Evolutionary conservation across 352 stramenopile genomes (phyloP), one percentile per base, ranked within the genome.

Genomic region (Elongisporangium prolatum): DNA sequence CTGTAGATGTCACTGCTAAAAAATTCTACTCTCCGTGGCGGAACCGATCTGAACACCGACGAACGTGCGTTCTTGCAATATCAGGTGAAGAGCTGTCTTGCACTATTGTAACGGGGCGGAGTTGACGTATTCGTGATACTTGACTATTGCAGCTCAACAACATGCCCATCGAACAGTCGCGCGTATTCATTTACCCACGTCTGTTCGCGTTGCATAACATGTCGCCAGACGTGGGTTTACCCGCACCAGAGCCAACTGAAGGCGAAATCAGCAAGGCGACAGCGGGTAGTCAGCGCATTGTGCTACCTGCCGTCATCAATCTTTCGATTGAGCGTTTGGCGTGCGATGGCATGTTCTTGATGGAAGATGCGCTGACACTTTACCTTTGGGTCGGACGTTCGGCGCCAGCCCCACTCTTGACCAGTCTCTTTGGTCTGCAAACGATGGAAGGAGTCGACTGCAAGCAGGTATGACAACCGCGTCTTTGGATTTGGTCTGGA

Each of bases 151-250:
- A 89, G 65, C 74, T 99, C 20, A 91, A 91, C 61, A 97, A 96
- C 66, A 98, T 99, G 95, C 88, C 83, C 24, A 84, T 98, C 17
- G 71, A 85, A 21, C 76, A 97, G 48, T 96, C 82, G 24, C 88
- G 86, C 17, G 79, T 93, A 60, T 99, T 97, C 74, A 96, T 98
- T 54, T 99, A 99, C 76, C 97, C 97, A 22, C 91, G 93, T 16
- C 88, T 99, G 74, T 99, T 99, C 76, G 84, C 90, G 51, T 68
- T 98, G 47, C 79, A 96, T 74, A 96, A 98, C 57, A 96, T 99
- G 83, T 74, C 83, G 6, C 59, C 76, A 3, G 87, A 93, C 52
- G 91, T 75, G 21, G 96, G 97, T 51, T 61, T 96, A n/a, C 86
- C 91, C 18, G 34, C 34, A 44, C 34, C 34, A 44, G 34, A 44